Conservation (phyloP, 2,329 filamentous ascomycete genomes). For the Periglandula ipomoeae region DNA sequence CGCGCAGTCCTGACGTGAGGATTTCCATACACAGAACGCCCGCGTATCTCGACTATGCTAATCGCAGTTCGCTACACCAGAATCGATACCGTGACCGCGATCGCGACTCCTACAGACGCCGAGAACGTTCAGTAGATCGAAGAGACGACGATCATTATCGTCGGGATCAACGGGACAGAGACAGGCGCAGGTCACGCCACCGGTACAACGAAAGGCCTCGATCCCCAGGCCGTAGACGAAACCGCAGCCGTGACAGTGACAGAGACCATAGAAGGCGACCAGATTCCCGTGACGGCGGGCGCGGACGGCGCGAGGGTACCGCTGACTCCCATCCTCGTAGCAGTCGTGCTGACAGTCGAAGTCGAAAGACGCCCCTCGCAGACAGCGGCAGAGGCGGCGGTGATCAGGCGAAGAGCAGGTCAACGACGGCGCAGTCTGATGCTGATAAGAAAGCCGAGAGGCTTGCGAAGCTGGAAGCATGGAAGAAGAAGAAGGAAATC, state of each 20-base stretch:
- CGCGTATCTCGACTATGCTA: constrained; percentile 23
- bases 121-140: constrained; percentile 61
- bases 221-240: constrained; percentile 50
- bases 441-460: constrained; percentile 69
- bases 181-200: constrained; percentile 57
- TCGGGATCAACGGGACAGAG: constrained; percentile 44
- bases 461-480: constrained; percentile 74
- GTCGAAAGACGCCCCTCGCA: constrained; percentile 39
- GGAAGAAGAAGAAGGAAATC: constrained; percentile 83
- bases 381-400: constrained; percentile 40
- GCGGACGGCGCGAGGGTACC: constrained; percentile 58
- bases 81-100: constrained; percentile 45
- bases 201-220: constrained; percentile 49
- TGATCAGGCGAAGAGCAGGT: constrained; percentile 49
- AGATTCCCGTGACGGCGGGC: constrained; percentile 58
- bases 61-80: constrained; percentile 33
- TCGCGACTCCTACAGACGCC: constrained; percentile 51
- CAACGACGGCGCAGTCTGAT: constrained; percentile 48
- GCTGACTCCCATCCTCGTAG: constrained; percentile 59
- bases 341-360: constrained; percentile 55
- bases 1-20: constrained; percentile 56
- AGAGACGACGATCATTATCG: constrained; percentile 58
- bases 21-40: constrained; percentile 12
- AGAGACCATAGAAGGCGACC: constrained; percentile 64
- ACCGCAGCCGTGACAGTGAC: constrained; percentile 52